Conservation (phyloP, 2,329 filamentous ascomycete species). For the Chalaropsis thielavioides region DNA sequence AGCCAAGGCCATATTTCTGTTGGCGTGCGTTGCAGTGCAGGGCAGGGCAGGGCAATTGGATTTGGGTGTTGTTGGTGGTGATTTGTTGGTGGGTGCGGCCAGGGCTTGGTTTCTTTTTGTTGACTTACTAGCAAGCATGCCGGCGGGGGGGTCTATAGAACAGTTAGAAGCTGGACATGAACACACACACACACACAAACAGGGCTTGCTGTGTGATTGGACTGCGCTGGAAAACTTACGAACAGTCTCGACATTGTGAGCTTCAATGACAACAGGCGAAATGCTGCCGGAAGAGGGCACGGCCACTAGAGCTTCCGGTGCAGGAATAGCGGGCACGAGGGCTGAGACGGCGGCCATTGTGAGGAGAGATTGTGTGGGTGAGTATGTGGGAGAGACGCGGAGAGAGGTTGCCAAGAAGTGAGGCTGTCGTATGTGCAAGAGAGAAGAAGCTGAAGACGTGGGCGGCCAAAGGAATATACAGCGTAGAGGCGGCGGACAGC, state of each 20-base stretch:
- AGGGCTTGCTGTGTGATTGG: background rate
- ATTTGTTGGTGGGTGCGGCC: background rate
- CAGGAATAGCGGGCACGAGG: background rate
- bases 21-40: background rate
- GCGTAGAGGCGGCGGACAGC: background rate
- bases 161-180: background rate
- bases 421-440: background rate
- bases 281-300: background rate
- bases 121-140: constrained; percentile 52
- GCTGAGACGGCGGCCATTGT: constrained; percentile 12
- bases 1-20: background rate
- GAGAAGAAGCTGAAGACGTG: background rate
- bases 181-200: background rate
- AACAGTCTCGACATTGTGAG: constrained; percentile 61
- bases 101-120: background rate
- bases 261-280: constrained; percentile 52
- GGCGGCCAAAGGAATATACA: background rate
- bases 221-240: constrained; percentile 38
- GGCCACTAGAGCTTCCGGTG: background rate
- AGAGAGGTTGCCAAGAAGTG: background rate
- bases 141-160: constrained; percentile 43
- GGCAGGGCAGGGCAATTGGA: background rate
- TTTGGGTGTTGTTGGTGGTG: background rate
- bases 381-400: background rate
- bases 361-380: background rate